Evolutionary conservation across 2,329 filamentous ascomycete species (phyloP).

Genomic region (Aaosphaeria arxii): DNA sequence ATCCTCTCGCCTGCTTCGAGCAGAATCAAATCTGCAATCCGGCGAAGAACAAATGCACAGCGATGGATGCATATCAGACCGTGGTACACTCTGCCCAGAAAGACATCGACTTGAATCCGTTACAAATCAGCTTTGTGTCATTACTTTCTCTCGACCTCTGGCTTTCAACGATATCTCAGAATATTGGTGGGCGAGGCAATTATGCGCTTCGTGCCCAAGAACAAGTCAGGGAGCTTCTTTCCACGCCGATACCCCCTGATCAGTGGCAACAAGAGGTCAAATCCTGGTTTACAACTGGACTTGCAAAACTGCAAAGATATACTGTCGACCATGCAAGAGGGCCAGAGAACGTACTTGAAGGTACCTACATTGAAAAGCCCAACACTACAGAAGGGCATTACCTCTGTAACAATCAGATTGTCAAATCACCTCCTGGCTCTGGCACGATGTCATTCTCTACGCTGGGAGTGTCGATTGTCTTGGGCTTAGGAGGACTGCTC

Average conservation of each 20-base stretch:
- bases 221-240: neutral
- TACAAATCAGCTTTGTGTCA: conserved; percentile 3
- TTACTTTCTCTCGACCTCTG: conserved; percentile 2
- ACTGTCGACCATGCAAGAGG: conserved; percentile 7
- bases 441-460: conserved; percentile 5
- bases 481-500: conserved; percentile 2
- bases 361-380: conserved; percentile 1
- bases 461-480: conserved; percentile 6
- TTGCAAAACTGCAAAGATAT: conserved; percentile 4
- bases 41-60: conserved; percentile 1
- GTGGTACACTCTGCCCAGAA: neutral
- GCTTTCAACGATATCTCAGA: conserved; percentile 3
- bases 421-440: conserved; percentile 4
- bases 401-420: conserved; percentile 3
- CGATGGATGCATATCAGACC: neutral
- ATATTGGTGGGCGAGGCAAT: conserved; percentile 6
- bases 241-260: conserved; percentile 1
- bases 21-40: conserved; percentile 10
- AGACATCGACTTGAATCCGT: conserved; percentile 3
- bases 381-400: conserved; percentile 1
- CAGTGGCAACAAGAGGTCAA: conserved; percentile 6
- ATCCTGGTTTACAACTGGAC: conserved; percentile 4
- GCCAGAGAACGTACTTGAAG: conserved; percentile 2
- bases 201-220: conserved; percentile 6
- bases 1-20: conserved; percentile 5